Evolutionary conservation across 2,329 filamentous ascomycete species (phyloP), one percentile per base, ranked within the genome.

Genomic region (Exophiala oligosperma): DNA sequence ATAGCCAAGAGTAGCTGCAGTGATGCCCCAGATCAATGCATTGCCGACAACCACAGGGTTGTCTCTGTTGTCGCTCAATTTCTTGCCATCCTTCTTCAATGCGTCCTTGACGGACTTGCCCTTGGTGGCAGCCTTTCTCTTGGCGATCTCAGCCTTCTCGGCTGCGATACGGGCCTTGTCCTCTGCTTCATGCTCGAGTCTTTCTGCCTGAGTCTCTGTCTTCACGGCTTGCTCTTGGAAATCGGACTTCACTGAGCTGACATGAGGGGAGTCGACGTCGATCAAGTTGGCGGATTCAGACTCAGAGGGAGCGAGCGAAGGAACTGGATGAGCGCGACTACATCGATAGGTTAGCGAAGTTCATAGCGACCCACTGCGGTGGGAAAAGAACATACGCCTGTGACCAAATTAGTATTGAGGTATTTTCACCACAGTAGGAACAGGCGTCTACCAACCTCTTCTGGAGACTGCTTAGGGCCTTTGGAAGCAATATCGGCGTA

Each of bases 41-140:
- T 80, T 80, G 24, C 70, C 75, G 51, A 80, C 59, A 52, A 76
- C 74, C 7, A 80, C 77, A 1, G 78, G 78, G 64, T 80, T 80
- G 54, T 71, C 70, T 46, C 70, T 70, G 67, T 79, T 79, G 41
- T 69, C 69, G 51, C 67, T 64, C 49, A 78, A 59, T 23, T 71
- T 69, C 21, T 65, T 54, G 28, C 63, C 63, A 50, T 66, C 66
- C 47, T 68, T 64, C 52, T 65, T 59, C 24, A 65, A 57, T 14
- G 67, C 66, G 14, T 66, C 60, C 56, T 71, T 68, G 49, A 66
- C 68, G 50, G 66, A 54, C 32, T 69, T 63, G 48, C 56, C 62
- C 52, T 64, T 62, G 11, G 62, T 55, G 12, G 60, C 61, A 41
- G 63, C 63, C 52, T 69, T 74, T 51, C 70, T 67, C 66, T 74